Conservation (phyloP, 2,329 filamentous ascomycete species). For the Colletotrichum tofieldiae region DNA sequence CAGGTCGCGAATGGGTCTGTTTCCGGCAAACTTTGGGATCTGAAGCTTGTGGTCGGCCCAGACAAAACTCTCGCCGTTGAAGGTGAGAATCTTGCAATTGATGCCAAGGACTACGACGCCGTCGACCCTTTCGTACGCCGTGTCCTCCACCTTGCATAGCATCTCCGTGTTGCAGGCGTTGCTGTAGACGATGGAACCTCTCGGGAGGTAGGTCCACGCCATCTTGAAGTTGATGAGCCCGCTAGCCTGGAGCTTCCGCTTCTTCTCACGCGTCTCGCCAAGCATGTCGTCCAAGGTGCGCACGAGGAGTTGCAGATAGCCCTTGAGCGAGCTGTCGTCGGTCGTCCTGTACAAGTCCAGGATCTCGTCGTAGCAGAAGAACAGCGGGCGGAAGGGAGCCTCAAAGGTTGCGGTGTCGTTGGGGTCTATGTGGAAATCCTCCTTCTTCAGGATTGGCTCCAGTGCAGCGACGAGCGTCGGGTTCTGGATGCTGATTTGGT, state of each 20-base stretch:
- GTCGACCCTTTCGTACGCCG: slow-evolving; percentile 48
- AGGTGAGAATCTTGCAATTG: slow-evolving; percentile 54
- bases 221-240: slow-evolving; percentile 59
- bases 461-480: slow-evolving; percentile 58
- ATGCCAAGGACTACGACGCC: slow-evolving; percentile 47
- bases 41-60: slow-evolving; percentile 55
- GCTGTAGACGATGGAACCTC: slow-evolving; percentile 56
- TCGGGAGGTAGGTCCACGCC: slow-evolving; percentile 63
- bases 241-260: slow-evolving; percentile 53
- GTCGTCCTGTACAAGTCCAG: slow-evolving; percentile 50
- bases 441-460: slow-evolving; percentile 60
- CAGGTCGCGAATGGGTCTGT: slow-evolving; percentile 59
- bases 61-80: slow-evolving; percentile 58
- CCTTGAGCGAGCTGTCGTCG: slow-evolving; percentile 50
- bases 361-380: slow-evolving; percentile 62
- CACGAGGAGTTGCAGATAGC: slow-evolving; percentile 59
- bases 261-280: slow-evolving; percentile 54
- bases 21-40: slow-evolving; percentile 56
- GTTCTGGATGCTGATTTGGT: slow-evolving; percentile 61
- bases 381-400: slow-evolving; percentile 59
- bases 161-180: slow-evolving; percentile 58
- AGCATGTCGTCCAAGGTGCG: slow-evolving; percentile 61
- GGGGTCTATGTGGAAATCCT: slow-evolving; percentile 57
- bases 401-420: slow-evolving; percentile 55
- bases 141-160: slow-evolving; percentile 57